Evolutionary conservation across 78 protist genomes (phyloP).

Genomic region (Diacronema lutheri): DNA sequence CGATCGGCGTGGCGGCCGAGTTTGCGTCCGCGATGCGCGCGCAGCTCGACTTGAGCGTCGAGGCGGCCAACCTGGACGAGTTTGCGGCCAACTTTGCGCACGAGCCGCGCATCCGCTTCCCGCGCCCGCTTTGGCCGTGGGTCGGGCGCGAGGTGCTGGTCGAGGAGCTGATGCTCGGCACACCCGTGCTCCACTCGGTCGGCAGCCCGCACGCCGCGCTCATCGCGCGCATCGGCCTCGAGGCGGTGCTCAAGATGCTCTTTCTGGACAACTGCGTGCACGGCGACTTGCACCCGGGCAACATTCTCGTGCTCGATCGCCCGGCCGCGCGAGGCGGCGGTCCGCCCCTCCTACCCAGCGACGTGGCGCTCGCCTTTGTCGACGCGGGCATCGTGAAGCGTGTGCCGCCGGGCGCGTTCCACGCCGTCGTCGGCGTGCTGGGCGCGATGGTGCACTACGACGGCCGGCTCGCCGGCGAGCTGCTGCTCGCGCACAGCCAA

Average conservation of each 20-base stretch:
- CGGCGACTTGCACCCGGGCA: constrained; percentile 60
- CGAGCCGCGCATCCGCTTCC: not conserved
- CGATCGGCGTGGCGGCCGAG: not conserved
- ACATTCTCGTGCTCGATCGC: not conserved
- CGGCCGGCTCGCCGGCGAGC: too few species aligned
- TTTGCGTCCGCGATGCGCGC: not conserved
- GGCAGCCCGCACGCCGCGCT: too few species aligned
- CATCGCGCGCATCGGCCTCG: constrained; percentile 17
- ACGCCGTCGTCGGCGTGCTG: too few species aligned
- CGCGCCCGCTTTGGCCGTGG: not conserved
- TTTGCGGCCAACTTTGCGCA: constrained; percentile 14
- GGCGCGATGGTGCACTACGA: too few species aligned
- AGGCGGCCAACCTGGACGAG: constrained; percentile 19
- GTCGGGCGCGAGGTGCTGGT: not conserved
- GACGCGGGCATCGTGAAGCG: constrained; percentile 50
- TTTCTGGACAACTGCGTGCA: constrained; percentile 47
- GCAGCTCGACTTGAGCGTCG: constrained; percentile 39
- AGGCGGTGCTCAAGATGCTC: constrained; percentile 40
- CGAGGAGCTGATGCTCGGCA: constrained; percentile 2
- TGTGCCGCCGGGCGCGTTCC: too few species aligned
- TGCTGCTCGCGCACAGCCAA: too few species aligned
- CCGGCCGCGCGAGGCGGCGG: not conserved
- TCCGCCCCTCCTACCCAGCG: too few species aligned
- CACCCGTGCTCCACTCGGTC: not conserved
- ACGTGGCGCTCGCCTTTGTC: constrained; percentile 18